phyloP scores from a whole-genome alignment of 805 yeast species.

The Candida pseudofarinosa region DNA sequence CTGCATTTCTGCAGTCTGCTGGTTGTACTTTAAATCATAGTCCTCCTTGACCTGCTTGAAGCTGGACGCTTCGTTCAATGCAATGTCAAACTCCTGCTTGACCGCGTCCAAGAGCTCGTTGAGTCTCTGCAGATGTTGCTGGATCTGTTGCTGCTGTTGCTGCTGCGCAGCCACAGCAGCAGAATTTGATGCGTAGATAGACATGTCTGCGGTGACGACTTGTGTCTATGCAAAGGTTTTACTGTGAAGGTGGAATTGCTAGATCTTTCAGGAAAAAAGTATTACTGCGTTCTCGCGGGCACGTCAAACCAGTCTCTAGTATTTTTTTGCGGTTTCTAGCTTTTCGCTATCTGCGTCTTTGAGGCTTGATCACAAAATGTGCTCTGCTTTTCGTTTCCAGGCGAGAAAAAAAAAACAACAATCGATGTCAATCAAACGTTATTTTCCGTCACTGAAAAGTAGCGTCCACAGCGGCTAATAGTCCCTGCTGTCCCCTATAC shows the following conservation, averaged over 20 bases:
- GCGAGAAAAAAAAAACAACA: not conserved
- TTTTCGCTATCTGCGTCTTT: no score
- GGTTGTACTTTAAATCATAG: slow-evolving; percentile 82
- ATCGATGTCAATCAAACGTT: not conserved
- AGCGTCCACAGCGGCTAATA: not conserved
- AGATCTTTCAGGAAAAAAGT: slow-evolving; percentile 63
- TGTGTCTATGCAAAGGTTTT: no score
- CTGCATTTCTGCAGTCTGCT: slow-evolving; percentile 89
- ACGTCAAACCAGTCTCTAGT: not conserved
- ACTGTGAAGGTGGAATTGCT: slow-evolving; percentile 72
- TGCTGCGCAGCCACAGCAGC: slow-evolving; percentile 24
- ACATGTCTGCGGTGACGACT: slow-evolving; percentile 21
- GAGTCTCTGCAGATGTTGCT: slow-evolving; percentile 45
- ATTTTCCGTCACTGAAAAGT: not conserved
- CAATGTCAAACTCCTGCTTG: slow-evolving; percentile 84
- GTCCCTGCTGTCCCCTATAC: not conserved
- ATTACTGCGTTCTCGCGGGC: not conserved
- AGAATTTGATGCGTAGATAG: slow-evolving; percentile 34
- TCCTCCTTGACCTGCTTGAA: slow-evolving; percentile 90
- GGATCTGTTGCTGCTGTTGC: slow-evolving; percentile 33
- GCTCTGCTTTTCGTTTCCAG: not conserved
- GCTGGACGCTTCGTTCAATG: slow-evolving; percentile 78
- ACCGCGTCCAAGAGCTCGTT: slow-evolving; percentile 87
- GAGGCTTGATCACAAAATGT: no score
- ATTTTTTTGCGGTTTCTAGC: no score